A percentile compares a stretch with the other conserved stretches of the same genome.
These are phyloP conservation scores for Antitrichia curtipendula DNA, from an alignment of 225 moss, liverwort and hornwort species.

Conservation along the genomic window DNA sequence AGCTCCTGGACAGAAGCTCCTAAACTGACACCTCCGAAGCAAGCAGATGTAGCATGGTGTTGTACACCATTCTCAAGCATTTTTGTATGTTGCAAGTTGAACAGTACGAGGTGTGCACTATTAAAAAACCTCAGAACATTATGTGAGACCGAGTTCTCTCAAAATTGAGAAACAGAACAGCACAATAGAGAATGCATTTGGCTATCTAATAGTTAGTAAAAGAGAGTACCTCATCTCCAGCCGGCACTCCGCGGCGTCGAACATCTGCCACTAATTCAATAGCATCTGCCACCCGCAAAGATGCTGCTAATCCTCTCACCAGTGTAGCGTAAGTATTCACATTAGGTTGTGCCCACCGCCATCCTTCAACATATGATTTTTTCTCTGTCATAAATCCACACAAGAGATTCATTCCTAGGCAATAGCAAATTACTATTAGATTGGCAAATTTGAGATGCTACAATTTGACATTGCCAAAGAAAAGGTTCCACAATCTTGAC, in stretches of 20 bases:
- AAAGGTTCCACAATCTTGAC: neutral
- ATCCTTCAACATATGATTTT: conserved; percentile 21
- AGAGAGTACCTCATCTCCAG: conserved; percentile 87
- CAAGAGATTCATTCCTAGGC: neutral
- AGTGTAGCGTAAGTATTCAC: conserved; percentile 75
- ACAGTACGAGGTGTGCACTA: neutral
- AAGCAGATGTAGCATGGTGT: neutral
- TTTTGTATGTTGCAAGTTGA: neutral
- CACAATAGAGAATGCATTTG: neutral
- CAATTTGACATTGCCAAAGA: neutral
- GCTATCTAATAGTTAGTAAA: neutral
- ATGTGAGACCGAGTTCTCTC: neutral
- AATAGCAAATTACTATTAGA: neutral
- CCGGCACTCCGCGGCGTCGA: conserved; percentile 86
- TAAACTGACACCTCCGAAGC: neutral
- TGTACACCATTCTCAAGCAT: neutral
- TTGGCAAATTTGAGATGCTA: neutral
- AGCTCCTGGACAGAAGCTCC: neutral
- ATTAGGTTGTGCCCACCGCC: conserved; percentile 81
- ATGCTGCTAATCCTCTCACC: conserved; percentile 81
- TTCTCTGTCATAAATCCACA: conserved; percentile 15
- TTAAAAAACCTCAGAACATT: neutral
- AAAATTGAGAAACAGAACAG: neutral
- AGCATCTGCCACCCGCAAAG: conserved; percentile 88
- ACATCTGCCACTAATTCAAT: conserved; percentile 70